Base-by-base conservation (phyloP, 2,329 filamentous ascomycete species). In the Aspergillus udagawae region DNA sequence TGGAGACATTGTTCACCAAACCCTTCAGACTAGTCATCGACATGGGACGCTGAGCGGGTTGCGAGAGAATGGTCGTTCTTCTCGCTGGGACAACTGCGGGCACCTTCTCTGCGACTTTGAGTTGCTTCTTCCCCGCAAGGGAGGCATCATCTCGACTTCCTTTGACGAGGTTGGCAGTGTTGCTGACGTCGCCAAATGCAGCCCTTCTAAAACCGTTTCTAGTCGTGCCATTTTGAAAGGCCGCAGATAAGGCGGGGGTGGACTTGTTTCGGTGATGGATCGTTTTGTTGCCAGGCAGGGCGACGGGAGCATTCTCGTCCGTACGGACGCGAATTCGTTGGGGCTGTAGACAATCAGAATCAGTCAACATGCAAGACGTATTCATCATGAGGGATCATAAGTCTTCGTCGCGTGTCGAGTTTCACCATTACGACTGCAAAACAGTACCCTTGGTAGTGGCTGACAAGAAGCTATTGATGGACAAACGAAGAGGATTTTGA, bases 211-310 rank as follows among this genome's bases (percentile, higher is more conserved):
- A 80, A 56, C 84, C 81, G 54, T 82, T 81, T 73, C 87, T 90
- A 62, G 87, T 75, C 42, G 79, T 81, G 57, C 78, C 81, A 51
- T 79, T 81, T 60, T 81, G 78, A 59, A 81, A 71, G 58, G 83
- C 68, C 64, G 70, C 79, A 66, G 77, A 90, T 64, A 82, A 83
- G 75, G 75, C 88, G 74, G 73, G 86, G 35, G 82, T 86, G 8
- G 92, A 95, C 76, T 96, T 96, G 77, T 91, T 88, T 61, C 89
- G 88, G 67, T 91, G 87, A 66, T 95, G 90, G 60, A 92, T 78
- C 53, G 83, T 78, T 71, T 86, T 86, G 64, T 83, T 83, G 59
- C 79, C 62, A 53, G 71, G 69, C 47, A 73, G 75, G 54, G 78
- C 73, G 54, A 80, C 77, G 51, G 79, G 74, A 58, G 80, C 76